Evolutionary conservation across 768 basidiomycete genomes (phyloP), one percentile per base, ranked within the genome.

Genomic region (Boletales sp.): DNA sequence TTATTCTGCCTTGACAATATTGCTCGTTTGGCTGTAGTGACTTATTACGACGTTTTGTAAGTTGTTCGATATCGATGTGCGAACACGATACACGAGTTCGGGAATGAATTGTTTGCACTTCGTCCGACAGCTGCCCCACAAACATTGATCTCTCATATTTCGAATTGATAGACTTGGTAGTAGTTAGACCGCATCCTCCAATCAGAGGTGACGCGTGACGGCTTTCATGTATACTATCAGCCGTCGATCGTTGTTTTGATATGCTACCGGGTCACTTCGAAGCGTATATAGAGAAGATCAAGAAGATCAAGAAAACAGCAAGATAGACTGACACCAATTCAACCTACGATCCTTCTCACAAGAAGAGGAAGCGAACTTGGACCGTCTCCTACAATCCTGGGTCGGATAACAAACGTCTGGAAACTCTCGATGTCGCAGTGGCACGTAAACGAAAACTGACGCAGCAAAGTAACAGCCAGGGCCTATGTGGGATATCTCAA

Each of bases 331-430:
- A 30, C 13, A 49, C 21, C 21, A 48, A 44, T 4, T 61, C 28
- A 66, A 21, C 54, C 61, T 35, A 45, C 42, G 31, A 69, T 40
- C 45, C 55, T 68, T 43, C 54, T 74, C 45, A 83, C 72, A 31
- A 74, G 54, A 46, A 83, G 70, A 36, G 83, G 82, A 36, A 85
- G 73, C 12, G 80, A 81, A 54, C 81, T 84, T 10, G 71, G 63
- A 1, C 68, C 70, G 55, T 82, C 69, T 40, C 81, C 81, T 55
- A 68, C 69, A 49, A 85, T 61, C 32, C 81, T 74, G 33, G 83
- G 81, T 14, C 83, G 76, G 45, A 85, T 74, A 12, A 85, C 83
- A 51, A 84, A 84, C 46, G 82, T 82, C 56, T 83, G 81, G 63
- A 84, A 84, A 19, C 79, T 61, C 56, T 84, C 82, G 41, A 84